These are phyloP conservation scores for Saccharomycopsis fodiens DNA, from an alignment of 805 yeast genomes.

Conservation along the genomic window DNA sequence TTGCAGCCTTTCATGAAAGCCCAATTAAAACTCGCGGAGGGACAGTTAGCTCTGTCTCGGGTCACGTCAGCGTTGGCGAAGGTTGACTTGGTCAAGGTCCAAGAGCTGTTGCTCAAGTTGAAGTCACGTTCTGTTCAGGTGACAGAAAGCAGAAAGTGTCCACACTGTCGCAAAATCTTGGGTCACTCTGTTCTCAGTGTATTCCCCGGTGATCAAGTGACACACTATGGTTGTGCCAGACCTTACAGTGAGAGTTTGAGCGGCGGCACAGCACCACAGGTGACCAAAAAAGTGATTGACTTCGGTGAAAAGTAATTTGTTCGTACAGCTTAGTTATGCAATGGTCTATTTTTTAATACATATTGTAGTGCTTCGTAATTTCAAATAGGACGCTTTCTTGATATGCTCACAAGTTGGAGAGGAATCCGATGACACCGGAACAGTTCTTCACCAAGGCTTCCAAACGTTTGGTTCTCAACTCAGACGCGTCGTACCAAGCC, in stretches of 20 bases:
- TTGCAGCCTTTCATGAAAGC: slow-evolving; percentile 26
- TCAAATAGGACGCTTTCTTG: too few species aligned
- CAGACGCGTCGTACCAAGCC: slow-evolving; percentile 40
- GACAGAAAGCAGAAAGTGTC: slow-evolving; percentile 28
- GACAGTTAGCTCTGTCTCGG: slow-evolving; percentile 25
- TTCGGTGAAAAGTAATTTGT: slow-evolving; percentile 12
- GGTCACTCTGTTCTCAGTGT: slow-evolving; percentile 34
- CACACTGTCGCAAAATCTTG: slow-evolving; percentile 30
- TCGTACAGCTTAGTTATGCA: neutral
- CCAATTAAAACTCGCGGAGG: slow-evolving; percentile 25
- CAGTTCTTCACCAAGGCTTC: slow-evolving; percentile 72
- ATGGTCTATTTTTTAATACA: neutral
- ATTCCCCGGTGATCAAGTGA: slow-evolving; percentile 26
- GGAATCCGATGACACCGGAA: slow-evolving; percentile 65
- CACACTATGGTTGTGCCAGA: slow-evolving; percentile 33
- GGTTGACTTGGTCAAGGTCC: slow-evolving; percentile 31
- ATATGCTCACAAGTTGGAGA: slow-evolving; percentile 24
- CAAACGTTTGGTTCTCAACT: slow-evolving; percentile 37
- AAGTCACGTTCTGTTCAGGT: slow-evolving; percentile 26
- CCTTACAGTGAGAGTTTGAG: neutral
- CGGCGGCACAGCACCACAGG: neutral
- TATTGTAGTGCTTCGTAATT: too few species aligned
- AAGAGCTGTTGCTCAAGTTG: slow-evolving; percentile 27
- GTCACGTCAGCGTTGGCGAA: slow-evolving; percentile 31
- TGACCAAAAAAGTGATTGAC: slow-evolving; percentile 1